Conservation (phyloP, 2,329 filamentous ascomycete species). For the Monilinia polystroma region DNA sequence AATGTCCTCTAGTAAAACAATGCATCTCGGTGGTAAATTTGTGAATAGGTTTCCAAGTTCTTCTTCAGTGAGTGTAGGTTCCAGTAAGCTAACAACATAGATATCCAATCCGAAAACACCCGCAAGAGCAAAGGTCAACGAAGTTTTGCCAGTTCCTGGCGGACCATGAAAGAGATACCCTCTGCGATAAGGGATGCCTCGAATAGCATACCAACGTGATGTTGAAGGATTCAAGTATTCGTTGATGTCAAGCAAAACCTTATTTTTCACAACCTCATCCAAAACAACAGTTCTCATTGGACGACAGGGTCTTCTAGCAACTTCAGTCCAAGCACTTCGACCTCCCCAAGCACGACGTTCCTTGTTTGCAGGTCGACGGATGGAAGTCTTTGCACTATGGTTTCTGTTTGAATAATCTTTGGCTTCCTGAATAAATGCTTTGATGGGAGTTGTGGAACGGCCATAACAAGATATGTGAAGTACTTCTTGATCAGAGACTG, state of each 20-base stretch:
- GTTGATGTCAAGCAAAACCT: slow-evolving; percentile 69
- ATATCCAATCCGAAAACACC: slow-evolving; percentile 66
- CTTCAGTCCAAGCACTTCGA: slow-evolving; percentile 53
- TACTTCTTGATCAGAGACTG: slow-evolving; percentile 53
- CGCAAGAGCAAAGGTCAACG: slow-evolving; percentile 63
- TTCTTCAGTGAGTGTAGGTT: slow-evolving; percentile 61
- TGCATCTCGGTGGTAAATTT: slow-evolving; percentile 59
- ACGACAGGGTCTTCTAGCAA: slow-evolving; percentile 63
- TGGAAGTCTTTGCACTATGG: slow-evolving; percentile 56
- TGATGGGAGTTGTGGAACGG: slow-evolving; percentile 52
- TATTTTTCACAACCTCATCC: slow-evolving; percentile 63
- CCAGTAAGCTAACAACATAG: slow-evolving; percentile 61
- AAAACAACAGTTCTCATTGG: slow-evolving; percentile 76
- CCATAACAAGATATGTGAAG: slow-evolving; percentile 57
- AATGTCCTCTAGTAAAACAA: slow-evolving; percentile 68
- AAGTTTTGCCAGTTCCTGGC: slow-evolving; percentile 72
- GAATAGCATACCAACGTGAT: slow-evolving; percentile 69
- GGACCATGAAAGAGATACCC: slow-evolving; percentile 79
- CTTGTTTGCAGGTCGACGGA: slow-evolving; percentile 53
- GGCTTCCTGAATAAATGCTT: slow-evolving; percentile 53
- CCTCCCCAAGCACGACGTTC: slow-evolving; percentile 48
- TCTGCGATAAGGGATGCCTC: slow-evolving; percentile 72
- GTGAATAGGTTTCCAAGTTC: slow-evolving; percentile 59
- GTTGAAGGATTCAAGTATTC: slow-evolving; percentile 73
- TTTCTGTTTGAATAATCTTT: slow-evolving; percentile 53